These are phyloP conservation scores for Asterochloris erici DNA, from an alignment of 139 green algal species.

Conservation along the genomic window DNA sequence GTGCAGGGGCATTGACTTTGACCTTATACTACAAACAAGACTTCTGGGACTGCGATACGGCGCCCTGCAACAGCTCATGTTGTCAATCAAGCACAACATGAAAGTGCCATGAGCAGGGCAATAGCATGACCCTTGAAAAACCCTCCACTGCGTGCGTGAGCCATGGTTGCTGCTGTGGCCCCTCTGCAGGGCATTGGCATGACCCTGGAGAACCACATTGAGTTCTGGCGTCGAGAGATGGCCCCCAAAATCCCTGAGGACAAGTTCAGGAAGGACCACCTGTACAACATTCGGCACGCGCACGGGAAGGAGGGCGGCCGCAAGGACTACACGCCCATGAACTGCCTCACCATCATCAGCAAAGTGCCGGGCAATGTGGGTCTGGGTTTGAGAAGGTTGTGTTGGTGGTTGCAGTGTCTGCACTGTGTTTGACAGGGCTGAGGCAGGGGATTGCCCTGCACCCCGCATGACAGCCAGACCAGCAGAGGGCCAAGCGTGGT, in stretches of 20 bases:
- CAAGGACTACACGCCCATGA: slow-evolving; percentile 87
- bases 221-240: slow-evolving; percentile 92
- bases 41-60: too few relatives aligned
- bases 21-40: too few relatives aligned
- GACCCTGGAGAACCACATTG: slow-evolving; percentile 84
- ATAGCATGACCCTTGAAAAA: neutral
- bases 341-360: slow-evolving; percentile 83
- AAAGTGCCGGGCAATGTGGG: slow-evolving; percentile 11
- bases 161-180: neutral
- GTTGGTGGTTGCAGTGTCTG: neutral
- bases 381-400: neutral
- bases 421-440: neutral
- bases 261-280: slow-evolving; percentile 96
- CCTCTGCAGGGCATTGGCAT: slow-evolving; percentile 75
- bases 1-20: too few relatives aligned
- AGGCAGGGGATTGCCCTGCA: neutral
- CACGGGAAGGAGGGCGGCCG: slow-evolving; percentile 97
- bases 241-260: slow-evolving; percentile 62
- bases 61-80: neutral
- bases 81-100: neutral
- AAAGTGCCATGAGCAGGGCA: neutral
- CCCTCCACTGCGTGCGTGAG: neutral
- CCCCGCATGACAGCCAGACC: too few relatives aligned
- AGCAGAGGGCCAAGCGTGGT: neutral
- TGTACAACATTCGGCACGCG: slow-evolving; percentile 96